Base-by-base conservation (phyloP, 306 rosid genomes). In the Cicer chorassanicum region DNA sequence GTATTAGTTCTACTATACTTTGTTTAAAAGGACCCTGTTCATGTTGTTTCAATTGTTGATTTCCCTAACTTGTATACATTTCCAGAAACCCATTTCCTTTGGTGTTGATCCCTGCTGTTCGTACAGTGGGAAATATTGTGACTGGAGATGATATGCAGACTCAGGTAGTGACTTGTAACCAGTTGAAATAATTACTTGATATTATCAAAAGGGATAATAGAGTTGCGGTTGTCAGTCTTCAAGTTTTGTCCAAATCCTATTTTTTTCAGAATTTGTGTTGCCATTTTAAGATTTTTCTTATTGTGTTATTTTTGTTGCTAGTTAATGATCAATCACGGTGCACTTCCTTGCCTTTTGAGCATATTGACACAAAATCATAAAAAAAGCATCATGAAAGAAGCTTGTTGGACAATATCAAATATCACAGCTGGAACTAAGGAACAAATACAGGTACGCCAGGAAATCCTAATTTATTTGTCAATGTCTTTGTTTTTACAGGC, bases 401-500 rank as follows among this genome's bases (percentile, higher is more conserved):
- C 96, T 36, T 92, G 97, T 72, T 92, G 97, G 97, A 87, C 96
- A 6, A 84, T 92, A 77, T 92, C 96, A 79, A 92, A 89, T 74
- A 88, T 92, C 15, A 92, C 96, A 41, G 97, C 96, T 69, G 97
- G 97, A 76, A 89, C 87, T 77, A 88, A 45, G 73, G 91, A 92
- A 43, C 97, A 92, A 14, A 87, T 89, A 87, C 97, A 92, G 89
- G 97, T 92, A 85, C 6, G 64, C 57, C 39, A n/a, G 45, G 46
- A 15, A 51, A 46, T 63, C 43, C 66, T 45, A 29, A 43, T 42
- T 64, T 60, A 6, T 18, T 72, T 54, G 49, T 63, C 21, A 7
- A 15, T 21, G 55, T 67, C 12, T 66, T 1, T 53, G 57, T 54
- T 44, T 60, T 45, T 40, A 7, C n/a, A 9, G 16, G 5, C 44